Percentiles rank a stretch among this genome's conserved stretches.
These are phyloP conservation scores for Monosporozyma solicola DNA, from an alignment of 805 yeast species.

Conservation along the genomic window DNA sequence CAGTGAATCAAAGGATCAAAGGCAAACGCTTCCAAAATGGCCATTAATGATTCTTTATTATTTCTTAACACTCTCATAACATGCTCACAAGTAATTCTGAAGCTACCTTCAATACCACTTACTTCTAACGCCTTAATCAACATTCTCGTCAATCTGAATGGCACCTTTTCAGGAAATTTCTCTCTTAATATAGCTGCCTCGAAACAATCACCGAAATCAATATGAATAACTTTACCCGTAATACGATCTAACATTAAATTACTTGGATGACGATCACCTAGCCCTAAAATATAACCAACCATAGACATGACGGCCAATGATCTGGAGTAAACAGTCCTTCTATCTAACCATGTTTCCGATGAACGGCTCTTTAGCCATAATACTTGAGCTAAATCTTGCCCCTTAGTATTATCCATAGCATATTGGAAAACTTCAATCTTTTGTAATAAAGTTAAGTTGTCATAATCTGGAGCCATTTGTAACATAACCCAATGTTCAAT, in stretches of 20 bases:
- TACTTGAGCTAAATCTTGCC: conserved; percentile 92
- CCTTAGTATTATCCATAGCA: conserved; percentile 90
- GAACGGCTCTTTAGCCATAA: conserved; percentile 94
- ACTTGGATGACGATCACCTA: conserved; percentile 97
- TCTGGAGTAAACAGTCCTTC: conserved; percentile 92
- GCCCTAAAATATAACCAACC: conserved; percentile 94
- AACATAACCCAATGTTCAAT: conserved; percentile 93
- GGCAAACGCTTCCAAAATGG: conserved; percentile 95
- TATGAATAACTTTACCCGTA: conserved; percentile 93
- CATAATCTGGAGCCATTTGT: conserved; percentile 96
- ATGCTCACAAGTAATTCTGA: conserved; percentile 91
- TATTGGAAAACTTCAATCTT: conserved; percentile 95
- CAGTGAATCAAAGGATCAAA: conserved; percentile 97
- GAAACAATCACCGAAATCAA: conserved; percentile 98
- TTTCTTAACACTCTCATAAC: conserved; percentile 92
- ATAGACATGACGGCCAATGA: conserved; percentile 97
- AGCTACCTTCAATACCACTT: conserved; percentile 95
- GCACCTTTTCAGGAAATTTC: conserved; percentile 96
- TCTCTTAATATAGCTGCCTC: conserved; percentile 96
- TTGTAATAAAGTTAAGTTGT: conserved; percentile 75
- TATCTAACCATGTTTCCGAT: conserved; percentile 95
- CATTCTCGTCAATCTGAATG: conserved; percentile 95
- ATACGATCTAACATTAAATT: conserved; percentile 89
- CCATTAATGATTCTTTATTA: conserved; percentile 94
- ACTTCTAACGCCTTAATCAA: conserved; percentile 98